A percentile compares a stretch with the other conserved stretches of the same genome.
phyloP scores from a whole-genome alignment of 331 rosid genomes.

The Ulmus americana region DNA sequence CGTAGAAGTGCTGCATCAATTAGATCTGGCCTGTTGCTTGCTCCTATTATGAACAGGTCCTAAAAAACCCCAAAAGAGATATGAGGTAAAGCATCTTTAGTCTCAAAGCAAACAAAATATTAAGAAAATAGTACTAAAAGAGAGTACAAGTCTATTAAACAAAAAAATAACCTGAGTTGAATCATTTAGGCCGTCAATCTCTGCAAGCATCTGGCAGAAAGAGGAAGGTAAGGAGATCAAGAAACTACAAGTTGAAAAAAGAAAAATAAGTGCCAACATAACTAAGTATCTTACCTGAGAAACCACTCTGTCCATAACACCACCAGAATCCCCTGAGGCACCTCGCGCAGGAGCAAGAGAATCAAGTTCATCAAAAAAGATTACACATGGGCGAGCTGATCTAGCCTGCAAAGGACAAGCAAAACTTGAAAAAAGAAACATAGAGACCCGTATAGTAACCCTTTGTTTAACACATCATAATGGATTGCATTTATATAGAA shows the following conservation, averaged over 20 bases:
- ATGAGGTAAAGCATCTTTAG: constrained; percentile 3
- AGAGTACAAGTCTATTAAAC: constrained; percentile 1
- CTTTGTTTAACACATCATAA: too few relatives aligned
- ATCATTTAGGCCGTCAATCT: constrained; percentile 88
- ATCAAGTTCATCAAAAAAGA: constrained; percentile 91
- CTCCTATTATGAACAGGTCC: constrained; percentile 94
- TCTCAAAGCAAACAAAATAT: constrained; percentile 6
- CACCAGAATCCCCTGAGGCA: constrained; percentile 94
- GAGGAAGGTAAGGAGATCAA: constrained; percentile 21
- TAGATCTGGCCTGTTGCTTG: constrained; percentile 96
- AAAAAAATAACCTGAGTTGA: constrained; percentile 62
- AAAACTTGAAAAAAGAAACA: constrained; percentile 5
- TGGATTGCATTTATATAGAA: too few relatives aligned
- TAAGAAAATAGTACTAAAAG: neutral
- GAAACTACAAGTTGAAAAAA: constrained; percentile 14
- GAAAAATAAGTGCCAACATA: neutral
- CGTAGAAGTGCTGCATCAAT: constrained; percentile 91
- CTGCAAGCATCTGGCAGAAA: constrained; percentile 83
- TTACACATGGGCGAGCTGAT: constrained; percentile 93
- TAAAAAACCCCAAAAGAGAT: constrained; percentile 28
- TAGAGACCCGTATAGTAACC: too few relatives aligned
- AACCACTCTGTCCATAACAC: constrained; percentile 97
- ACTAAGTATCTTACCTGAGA: constrained; percentile 60
- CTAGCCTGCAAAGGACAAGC: constrained; percentile 63
- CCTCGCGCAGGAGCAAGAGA: constrained; percentile 99